Evolutionary conservation across 352 stramenopile genomes (phyloP).

Genomic region (Pythium rhizo-oryzae): DNA sequence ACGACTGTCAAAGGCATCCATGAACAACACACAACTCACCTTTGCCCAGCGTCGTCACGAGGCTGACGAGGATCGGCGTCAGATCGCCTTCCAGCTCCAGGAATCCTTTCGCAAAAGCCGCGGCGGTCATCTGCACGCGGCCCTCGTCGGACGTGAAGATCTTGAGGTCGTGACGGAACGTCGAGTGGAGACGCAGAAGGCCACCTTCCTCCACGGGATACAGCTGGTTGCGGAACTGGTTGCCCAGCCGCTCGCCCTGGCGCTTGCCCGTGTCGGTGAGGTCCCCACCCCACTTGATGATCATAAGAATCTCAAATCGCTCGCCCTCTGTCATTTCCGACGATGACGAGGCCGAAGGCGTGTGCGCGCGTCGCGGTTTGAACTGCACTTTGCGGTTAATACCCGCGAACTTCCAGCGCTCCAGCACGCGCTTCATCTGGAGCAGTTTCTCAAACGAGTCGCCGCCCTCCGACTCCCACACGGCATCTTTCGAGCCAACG

Average conservation of each 20-base stretch:
- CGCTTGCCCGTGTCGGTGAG: slow-evolving; percentile 97
- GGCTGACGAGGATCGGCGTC: slow-evolving; percentile 98
- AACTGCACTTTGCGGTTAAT: slow-evolving; percentile 98
- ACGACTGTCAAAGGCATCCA: neutral
- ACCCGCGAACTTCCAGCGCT: slow-evolving; percentile 96
- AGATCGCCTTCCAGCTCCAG: slow-evolving; percentile 99
- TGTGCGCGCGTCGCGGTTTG: slow-evolving; percentile 75
- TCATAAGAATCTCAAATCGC: slow-evolving; percentile 94
- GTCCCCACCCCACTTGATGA: slow-evolving; percentile 99
- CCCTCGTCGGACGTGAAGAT: slow-evolving; percentile 99
- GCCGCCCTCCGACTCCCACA: slow-evolving; percentile 84
- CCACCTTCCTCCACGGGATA: slow-evolving; percentile 92
- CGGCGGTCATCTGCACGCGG: slow-evolving; percentile 99
- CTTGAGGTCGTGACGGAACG: slow-evolving; percentile 99
- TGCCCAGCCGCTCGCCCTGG: slow-evolving; percentile 96
- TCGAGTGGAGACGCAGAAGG: slow-evolving; percentile 98
- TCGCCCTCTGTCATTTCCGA: slow-evolving; percentile 36
- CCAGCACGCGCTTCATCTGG: slow-evolving; percentile 97
- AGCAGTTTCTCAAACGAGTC: slow-evolving; percentile 93
- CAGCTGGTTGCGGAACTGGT: slow-evolving; percentile 89
- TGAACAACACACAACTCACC: slow-evolving; percentile 35
- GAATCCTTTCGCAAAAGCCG: slow-evolving; percentile 99
- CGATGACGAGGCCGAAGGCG: slow-evolving; percentile 34
- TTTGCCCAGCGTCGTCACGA: slow-evolving; percentile 89
- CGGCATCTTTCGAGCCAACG: slow-evolving; percentile 78